A percentile compares a stretch with the other conserved stretches of the same genome.
Conservation (phyloP, 2,329 filamentous ascomycete genomes). For the Fusarium sp. region DNA sequence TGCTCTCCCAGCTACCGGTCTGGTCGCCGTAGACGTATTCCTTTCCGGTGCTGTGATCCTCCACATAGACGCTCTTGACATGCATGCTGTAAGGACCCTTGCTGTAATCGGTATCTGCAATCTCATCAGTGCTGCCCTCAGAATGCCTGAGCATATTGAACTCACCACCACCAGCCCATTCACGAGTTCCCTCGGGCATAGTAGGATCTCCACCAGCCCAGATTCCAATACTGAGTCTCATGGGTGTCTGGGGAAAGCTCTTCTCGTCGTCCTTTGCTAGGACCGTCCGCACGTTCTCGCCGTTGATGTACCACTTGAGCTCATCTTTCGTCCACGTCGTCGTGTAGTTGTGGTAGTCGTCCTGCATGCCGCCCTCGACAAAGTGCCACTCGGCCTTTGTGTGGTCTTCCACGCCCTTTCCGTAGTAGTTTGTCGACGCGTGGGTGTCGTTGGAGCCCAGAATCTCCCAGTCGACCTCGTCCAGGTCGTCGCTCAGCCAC, state of each 20-base stretch:
- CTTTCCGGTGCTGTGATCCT: slow-evolving; percentile 70
- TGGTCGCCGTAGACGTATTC: slow-evolving; percentile 73
- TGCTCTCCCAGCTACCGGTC: slow-evolving; percentile 71
- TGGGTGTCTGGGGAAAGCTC: slow-evolving; percentile 80
- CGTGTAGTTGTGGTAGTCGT: slow-evolving; percentile 80
- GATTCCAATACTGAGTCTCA: slow-evolving; percentile 75
- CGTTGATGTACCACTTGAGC: slow-evolving; percentile 77
- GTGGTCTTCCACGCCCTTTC: slow-evolving; percentile 75
- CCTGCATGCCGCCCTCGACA: slow-evolving; percentile 64
- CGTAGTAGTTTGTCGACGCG: slow-evolving; percentile 81
- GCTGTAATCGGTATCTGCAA: slow-evolving; percentile 67
- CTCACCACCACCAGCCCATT: slow-evolving; percentile 73
- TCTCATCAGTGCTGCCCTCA: not conserved
- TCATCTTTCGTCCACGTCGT: slow-evolving; percentile 75
- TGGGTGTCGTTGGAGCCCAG: slow-evolving; percentile 72
- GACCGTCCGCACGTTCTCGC: slow-evolving; percentile 71
- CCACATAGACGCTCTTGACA: slow-evolving; percentile 67
- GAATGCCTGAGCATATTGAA: rapidly evolving
- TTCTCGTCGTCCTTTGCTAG: slow-evolving; percentile 67
- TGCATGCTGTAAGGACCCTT: slow-evolving; percentile 78
- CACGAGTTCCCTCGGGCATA: slow-evolving; percentile 66
- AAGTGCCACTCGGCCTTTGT: slow-evolving; percentile 71
- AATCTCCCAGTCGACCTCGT: slow-evolving; percentile 91
- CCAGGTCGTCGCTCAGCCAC: slow-evolving; percentile 83
- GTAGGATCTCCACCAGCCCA: slow-evolving; percentile 71